These are phyloP conservation scores for Alternaria solani DNA, from an alignment of 2,329 filamentous ascomycete species.

Conservation along the genomic window DNA sequence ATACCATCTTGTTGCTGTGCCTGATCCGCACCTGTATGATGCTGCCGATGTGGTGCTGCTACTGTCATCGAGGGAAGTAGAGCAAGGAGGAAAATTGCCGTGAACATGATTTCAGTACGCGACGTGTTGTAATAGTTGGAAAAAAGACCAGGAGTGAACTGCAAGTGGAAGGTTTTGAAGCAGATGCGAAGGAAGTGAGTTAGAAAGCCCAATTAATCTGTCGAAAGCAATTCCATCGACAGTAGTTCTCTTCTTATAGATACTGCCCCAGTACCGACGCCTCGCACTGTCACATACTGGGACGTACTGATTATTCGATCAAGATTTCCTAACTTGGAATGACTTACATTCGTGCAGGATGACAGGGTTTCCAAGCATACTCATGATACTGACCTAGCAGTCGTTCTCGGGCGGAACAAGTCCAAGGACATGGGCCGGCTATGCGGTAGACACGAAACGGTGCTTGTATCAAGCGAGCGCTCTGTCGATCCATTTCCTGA, in stretches of 20 bases:
- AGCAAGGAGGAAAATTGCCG: constrained; percentile 10
- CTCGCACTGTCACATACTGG: not conserved
- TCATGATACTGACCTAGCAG: not conserved
- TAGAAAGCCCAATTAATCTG: not conserved
- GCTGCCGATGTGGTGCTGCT: constrained; percentile 14
- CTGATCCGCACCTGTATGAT: not conserved
- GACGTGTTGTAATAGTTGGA: not conserved
- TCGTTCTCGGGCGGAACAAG: not conserved
- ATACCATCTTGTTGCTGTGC: constrained; percentile 4
- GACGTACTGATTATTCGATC: constrained; percentile 24
- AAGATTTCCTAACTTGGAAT: constrained; percentile 6
- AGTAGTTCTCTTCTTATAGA: not conserved
- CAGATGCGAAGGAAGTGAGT: not conserved
- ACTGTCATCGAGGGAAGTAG: constrained; percentile 6
- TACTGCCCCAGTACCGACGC: not conserved
- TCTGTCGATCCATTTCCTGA: constrained; percentile 1
- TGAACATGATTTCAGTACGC: not conserved
- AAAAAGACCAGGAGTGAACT: not conserved
- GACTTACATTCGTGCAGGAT: not conserved
- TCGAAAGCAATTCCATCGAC: not conserved
- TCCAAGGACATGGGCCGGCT: not conserved
- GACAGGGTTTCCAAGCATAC: not conserved
- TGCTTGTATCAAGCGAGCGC: constrained; percentile 7
- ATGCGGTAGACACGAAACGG: constrained; percentile 7
- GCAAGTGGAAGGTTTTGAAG: not conserved